phyloP scores from a whole-genome alignment of 768 basidiomycete genomes.

The Tylopilus plumbeoviolaceoides region DNA sequence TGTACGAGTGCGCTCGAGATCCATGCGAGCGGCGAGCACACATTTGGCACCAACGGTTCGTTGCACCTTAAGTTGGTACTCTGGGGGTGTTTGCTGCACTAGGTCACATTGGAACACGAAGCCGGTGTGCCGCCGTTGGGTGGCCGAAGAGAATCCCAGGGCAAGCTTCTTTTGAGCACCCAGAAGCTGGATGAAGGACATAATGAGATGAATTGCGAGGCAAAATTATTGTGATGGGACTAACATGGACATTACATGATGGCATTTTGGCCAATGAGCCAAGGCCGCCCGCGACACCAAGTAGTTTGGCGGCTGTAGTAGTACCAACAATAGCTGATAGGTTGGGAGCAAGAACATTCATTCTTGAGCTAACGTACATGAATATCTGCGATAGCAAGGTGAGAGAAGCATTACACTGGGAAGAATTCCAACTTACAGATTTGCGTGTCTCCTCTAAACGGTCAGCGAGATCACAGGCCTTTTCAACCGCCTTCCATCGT shows the following conservation, averaged over 20 bases:
- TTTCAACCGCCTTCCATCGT: conserved; percentile 78
- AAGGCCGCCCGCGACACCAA: conserved; percentile 95
- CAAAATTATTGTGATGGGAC: conserved; percentile 25
- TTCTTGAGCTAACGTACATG: conserved; percentile 98
- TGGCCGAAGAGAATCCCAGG: conserved; percentile 84
- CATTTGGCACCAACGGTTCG: conserved; percentile 92
- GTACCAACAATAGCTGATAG: conserved; percentile 98
- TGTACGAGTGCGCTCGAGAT: conserved; percentile 77
- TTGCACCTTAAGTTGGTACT: conserved; percentile 89
- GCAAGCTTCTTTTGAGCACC: conserved; percentile 93
- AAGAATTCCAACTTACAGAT: conserved; percentile 46
- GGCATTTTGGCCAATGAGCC: conserved; percentile 91
- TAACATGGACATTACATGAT: conserved; percentile 88
- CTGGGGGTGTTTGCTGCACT: conserved; percentile 78
- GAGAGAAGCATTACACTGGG: conserved; percentile 1
- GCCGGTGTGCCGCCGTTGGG: conserved; percentile 89
- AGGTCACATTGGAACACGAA: conserved; percentile 95
- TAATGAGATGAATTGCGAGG: background rate
- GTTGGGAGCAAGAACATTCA: conserved; percentile 98
- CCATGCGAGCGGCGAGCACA: conserved; percentile 88
- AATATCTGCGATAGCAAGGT: conserved; percentile 64
- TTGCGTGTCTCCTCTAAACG: conserved; percentile 85
- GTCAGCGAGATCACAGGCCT: conserved; percentile 87
- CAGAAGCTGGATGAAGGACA: conserved; percentile 59
- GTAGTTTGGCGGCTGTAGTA: conserved; percentile 95